Conservation (phyloP, 805 yeast species). For the Cyberlindnera veronae region DNA sequence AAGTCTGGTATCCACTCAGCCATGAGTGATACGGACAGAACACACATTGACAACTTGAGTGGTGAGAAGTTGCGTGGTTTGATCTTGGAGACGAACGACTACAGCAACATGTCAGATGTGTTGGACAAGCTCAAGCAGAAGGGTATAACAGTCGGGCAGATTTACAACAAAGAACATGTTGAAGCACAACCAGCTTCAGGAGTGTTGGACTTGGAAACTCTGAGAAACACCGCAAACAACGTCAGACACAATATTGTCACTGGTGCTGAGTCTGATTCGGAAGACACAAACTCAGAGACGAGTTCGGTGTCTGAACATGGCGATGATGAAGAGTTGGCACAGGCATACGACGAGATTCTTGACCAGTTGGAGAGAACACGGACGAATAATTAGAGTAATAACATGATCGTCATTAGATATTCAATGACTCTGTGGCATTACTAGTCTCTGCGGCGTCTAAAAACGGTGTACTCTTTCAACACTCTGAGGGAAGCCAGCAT, state of each 20-base stretch:
- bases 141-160: slow-evolving; percentile 37
- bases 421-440: too few relatives aligned
- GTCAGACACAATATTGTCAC: slow-evolving; percentile 9
- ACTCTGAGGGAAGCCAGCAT: slow-evolving; percentile 48
- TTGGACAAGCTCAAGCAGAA: slow-evolving; percentile 37
- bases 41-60: slow-evolving; percentile 27
- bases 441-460: too few relatives aligned
- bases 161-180: slow-evolving; percentile 25
- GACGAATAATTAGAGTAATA: slow-evolving; percentile 17
- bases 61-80: slow-evolving; percentile 36
- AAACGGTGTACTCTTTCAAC: slow-evolving; percentile 38
- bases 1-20: slow-evolving; percentile 16
- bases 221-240: slow-evolving; percentile 15
- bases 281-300: slow-evolving; percentile 10
- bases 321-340: slow-evolving; percentile 20
- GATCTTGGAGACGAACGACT: slow-evolving; percentile 34
- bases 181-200: neutral
- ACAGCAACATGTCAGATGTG: slow-evolving; percentile 35
- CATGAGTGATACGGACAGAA: slow-evolving; percentile 25
- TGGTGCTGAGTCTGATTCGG: slow-evolving; percentile 1
- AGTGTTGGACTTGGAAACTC: slow-evolving; percentile 20
- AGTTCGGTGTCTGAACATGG: slow-evolving; percentile 4
- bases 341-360: slow-evolving; percentile 39
- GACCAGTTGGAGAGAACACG: slow-evolving; percentile 36
- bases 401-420: too few relatives aligned